Base-by-base conservation (phyloP, 495 filamentous ascomycete species). In the Eremomyces bilateralis region DNA sequence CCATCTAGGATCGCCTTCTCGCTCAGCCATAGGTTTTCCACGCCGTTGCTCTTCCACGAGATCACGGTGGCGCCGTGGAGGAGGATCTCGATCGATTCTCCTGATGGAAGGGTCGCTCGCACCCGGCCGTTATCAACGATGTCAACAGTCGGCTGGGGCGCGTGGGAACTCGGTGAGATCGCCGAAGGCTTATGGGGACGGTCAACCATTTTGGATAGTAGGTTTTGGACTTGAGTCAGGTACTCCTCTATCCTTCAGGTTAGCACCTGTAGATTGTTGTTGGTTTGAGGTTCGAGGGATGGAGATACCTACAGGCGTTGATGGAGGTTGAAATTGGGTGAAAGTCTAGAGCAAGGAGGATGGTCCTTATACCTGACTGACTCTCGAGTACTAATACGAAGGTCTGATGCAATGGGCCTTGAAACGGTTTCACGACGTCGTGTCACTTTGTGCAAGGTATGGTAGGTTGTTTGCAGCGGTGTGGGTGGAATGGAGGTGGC, bases 41-140 rank as follows among this genome's bases (percentile, higher is more conserved):
- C 30, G 40, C 82, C 84, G 24, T 60, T 56, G 42, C 72, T 65
- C 62, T 85, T 91, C 90, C 90, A 99, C 45, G 74, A 81, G 38
- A 76, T 75, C 38, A 95, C 74, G 6, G 90, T 95, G 0, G 90
- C 90, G 37, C 90, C 90, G 49, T 80, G 78, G 8, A 94, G 70
- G 33, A 95, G 63, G 31, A 99, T 63, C 33, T 78, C 69, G 43
- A 91, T 69, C 31, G 68, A 76, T 53, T 95, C 83, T 42, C 90
- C 80, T 8, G 76, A 76, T 8, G 88, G 76, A 40, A 95, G 60
- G 33, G 63, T 65, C 37, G 81, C 78, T 19, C 67, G 66, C 28
- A 91, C 68, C 20, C 59, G 55, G 37, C 62, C 61, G 52, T 74
- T 73, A 49, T 73, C 67, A 36, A 65, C 50, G 53, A 81, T 65